Evolutionary conservation across 2,329 filamentous ascomycete genomes (phyloP).

Genomic region (Fusarium neocosmosporiellum): DNA sequence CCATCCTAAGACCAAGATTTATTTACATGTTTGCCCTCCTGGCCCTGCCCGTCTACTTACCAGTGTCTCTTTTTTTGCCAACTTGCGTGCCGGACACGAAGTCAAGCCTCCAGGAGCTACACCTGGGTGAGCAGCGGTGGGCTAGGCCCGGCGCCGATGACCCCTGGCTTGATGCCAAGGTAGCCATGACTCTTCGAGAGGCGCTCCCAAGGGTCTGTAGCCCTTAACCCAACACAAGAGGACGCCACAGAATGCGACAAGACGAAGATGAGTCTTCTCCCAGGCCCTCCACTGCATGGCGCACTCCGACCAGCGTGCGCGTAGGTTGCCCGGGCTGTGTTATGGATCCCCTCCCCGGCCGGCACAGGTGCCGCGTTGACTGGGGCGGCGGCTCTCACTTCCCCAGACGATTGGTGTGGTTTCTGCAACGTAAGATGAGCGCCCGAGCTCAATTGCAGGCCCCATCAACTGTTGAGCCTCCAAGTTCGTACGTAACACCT

Average conservation of each 20-base stretch:
- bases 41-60: background rate
- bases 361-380: background rate
- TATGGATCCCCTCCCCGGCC: background rate
- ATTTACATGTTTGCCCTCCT: background rate
- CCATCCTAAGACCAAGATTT: background rate
- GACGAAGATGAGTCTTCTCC: background rate
- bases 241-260: background rate
- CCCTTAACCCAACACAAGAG: background rate
- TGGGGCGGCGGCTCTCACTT: background rate
- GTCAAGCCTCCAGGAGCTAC: background rate
- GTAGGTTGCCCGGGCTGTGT: background rate
- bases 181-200: background rate
- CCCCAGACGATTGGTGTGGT: background rate
- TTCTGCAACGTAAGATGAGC: background rate
- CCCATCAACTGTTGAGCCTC: background rate
- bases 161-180: background rate
- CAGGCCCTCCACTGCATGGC: background rate
- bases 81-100: background rate
- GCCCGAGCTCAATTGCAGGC: background rate
- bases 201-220: background rate
- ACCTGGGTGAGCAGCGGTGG: background rate
- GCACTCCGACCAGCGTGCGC: background rate
- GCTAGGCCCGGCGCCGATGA: background rate
- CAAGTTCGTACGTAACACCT: background rate
- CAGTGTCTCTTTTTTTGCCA: background rate